Conservation (phyloP, 805 yeast species). For the Lipomyces orientalis region DNA sequence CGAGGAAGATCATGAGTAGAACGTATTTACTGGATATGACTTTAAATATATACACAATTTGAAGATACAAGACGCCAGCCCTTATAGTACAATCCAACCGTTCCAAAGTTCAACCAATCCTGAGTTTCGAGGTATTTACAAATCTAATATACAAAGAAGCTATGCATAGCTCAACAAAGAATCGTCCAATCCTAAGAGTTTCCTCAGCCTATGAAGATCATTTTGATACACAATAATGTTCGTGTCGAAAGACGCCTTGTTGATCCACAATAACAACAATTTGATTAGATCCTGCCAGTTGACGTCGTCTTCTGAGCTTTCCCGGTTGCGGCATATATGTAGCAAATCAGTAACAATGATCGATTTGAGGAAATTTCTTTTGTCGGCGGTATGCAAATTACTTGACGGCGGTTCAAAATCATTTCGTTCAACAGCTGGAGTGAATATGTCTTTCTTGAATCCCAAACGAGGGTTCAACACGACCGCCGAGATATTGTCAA, state of each 20-base stretch:
- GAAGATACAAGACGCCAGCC: constrained; percentile 1
- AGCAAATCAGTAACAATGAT: constrained; percentile 14
- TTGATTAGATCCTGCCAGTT: constrained; percentile 21
- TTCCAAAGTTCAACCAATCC: not conserved
- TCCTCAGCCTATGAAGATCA: not conserved
- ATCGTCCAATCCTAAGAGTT: not conserved
- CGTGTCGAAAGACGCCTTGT: not conserved
- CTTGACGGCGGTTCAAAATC: not conserved
- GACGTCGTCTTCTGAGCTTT: constrained; percentile 8
- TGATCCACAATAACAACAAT: constrained; percentile 15
- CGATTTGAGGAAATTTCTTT: not conserved
- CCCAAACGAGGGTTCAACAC: constrained; percentile 3
- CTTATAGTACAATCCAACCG: not conserved
- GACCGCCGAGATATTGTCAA: constrained; percentile 11
- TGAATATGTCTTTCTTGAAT: not conserved
- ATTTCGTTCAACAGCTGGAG: constrained; percentile 19
- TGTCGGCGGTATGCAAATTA: not conserved
- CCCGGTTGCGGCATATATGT: constrained; percentile 8
- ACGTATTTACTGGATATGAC: not conserved
- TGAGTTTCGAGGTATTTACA: not conserved
- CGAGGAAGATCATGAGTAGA: constrained; percentile 51
- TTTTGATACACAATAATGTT: not conserved
- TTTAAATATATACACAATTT: not conserved
- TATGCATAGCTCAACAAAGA: not conserved
- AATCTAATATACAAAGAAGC: not conserved